These are phyloP conservation scores for Ustilago esculenta DNA, from an alignment of 1,284 basidiomycete species.

Conservation along the genomic window DNA sequence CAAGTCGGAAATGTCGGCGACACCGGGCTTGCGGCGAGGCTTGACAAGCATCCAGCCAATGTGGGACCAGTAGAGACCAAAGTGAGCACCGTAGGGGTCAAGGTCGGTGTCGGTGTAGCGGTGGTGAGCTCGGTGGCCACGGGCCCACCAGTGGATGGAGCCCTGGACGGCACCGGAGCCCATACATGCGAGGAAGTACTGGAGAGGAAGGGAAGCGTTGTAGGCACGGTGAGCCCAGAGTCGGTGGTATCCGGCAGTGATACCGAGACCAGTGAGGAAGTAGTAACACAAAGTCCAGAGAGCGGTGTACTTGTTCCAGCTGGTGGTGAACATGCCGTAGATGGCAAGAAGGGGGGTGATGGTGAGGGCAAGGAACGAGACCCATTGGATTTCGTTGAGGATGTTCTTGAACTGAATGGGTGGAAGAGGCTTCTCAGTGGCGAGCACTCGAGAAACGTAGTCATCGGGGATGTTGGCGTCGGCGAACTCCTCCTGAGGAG, in stretches of 20 bases:
- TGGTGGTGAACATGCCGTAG: conserved; percentile 62
- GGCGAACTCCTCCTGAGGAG: conserved; percentile 50
- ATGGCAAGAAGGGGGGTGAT: conserved; percentile 56
- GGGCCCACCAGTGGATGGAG: conserved; percentile 66
- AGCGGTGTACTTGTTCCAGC: conserved; percentile 48
- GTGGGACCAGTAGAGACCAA: conserved; percentile 65
- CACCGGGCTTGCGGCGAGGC: conserved; percentile 66
- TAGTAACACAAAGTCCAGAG: conserved; percentile 59
- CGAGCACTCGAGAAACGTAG: conserved; percentile 57
- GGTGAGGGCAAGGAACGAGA: conserved; percentile 62
- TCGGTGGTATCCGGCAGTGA: conserved; percentile 65
- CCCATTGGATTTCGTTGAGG: conserved; percentile 64
- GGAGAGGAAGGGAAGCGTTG: conserved; percentile 56
- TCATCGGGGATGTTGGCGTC: conserved; percentile 62
- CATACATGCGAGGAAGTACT: conserved; percentile 63
- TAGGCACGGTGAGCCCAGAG: conserved; percentile 66
- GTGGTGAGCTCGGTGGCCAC: conserved; percentile 67
- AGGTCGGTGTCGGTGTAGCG: conserved; percentile 67
- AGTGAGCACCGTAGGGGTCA: conserved; percentile 66
- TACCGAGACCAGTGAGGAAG: conserved; percentile 65
- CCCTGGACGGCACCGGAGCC: conserved; percentile 65
- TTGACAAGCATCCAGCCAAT: conserved; percentile 67
- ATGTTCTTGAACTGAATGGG: conserved; percentile 62
- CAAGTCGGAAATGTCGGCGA: conserved; percentile 64
- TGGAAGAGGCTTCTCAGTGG: conserved; percentile 57